phyloP scores from a whole-genome alignment of 495 filamentous ascomycete genomes.

The Rostrohypoxylon terebratum region DNA sequence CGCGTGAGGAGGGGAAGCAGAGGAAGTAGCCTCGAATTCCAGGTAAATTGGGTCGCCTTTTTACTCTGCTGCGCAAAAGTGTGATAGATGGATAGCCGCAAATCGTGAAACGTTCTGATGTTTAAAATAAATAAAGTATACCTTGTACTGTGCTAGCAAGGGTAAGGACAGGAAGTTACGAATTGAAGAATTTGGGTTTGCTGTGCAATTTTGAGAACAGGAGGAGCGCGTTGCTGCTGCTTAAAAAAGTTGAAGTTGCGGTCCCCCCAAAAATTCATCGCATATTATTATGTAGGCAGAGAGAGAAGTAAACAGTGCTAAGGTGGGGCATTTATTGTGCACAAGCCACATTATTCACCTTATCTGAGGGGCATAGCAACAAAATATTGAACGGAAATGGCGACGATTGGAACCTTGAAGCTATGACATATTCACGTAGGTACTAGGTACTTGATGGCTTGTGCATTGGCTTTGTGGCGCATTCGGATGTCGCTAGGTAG shows the following conservation, averaged over 20 bases:
- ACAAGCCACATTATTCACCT: constrained; percentile 28
- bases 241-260: constrained; percentile 45
- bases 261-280: constrained; percentile 42
- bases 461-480: constrained; percentile 23
- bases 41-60: constrained; percentile 8
- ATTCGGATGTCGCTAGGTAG: neutral
- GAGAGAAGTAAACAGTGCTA: constrained; percentile 43
- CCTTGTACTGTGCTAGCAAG: neutral
- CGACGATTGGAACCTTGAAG: neutral
- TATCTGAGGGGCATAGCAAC: constrained; percentile 26
- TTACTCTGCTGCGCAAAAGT: constrained; percentile 26
- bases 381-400: neutral
- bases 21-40: constrained; percentile 23
- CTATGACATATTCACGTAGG: constrained; percentile 19
- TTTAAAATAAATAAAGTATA: constrained; percentile 7
- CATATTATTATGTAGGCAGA: constrained; percentile 23
- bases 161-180: constrained; percentile 23
- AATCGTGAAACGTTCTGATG: constrained; percentile 16
- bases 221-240: constrained; percentile 42
- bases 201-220: constrained; percentile 1
- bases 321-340: constrained; percentile 38
- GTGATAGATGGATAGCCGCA: constrained; percentile 3
- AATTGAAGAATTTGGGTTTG: constrained; percentile 9
- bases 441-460: neutral
- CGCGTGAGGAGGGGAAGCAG: constrained; percentile 42